Percentiles rank a stretch among this genome's conserved stretches.
Conservation (phyloP, 345 rosid genomes). For the Syzygium jambos region DNA sequence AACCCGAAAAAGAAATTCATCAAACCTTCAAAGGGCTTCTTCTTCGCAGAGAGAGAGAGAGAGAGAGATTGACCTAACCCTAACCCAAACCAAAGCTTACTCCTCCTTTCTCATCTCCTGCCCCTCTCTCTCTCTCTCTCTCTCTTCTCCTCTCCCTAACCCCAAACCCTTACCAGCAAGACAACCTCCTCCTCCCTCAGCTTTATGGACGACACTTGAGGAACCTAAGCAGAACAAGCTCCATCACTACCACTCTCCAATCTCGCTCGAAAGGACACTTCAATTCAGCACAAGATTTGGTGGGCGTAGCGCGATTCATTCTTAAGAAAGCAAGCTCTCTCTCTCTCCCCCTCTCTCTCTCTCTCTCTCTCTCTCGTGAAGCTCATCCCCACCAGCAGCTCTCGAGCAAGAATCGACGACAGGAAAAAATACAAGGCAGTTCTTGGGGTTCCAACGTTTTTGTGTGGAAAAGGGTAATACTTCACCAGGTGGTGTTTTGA, state of each 20-base stretch:
- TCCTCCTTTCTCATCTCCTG: background rate
- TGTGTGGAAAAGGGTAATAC: background rate
- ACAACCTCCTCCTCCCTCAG: constrained; percentile 6
- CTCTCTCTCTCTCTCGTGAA: background rate
- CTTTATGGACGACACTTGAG: background rate
- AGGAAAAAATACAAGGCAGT: background rate
- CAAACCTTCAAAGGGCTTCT: background rate
- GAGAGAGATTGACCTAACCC: background rate
- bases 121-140: background rate
- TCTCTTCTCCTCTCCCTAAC: background rate
- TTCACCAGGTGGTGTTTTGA: background rate
- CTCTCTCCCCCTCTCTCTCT: too few relatives aligned
- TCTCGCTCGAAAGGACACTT: background rate
- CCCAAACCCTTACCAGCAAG: background rate
- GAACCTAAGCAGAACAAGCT: background rate
- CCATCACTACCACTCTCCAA: background rate
- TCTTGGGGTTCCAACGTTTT: background rate
- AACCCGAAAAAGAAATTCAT: constrained; percentile 6
- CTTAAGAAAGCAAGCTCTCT: background rate
- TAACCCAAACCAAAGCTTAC: background rate
- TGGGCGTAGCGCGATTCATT: background rate
- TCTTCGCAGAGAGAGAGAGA: background rate
- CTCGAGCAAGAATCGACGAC: background rate
- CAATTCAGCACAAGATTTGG: background rate
- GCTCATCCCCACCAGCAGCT: background rate